Conservation (phyloP, 495 filamentous ascomycete species). For the Penicillium daleae region DNA sequence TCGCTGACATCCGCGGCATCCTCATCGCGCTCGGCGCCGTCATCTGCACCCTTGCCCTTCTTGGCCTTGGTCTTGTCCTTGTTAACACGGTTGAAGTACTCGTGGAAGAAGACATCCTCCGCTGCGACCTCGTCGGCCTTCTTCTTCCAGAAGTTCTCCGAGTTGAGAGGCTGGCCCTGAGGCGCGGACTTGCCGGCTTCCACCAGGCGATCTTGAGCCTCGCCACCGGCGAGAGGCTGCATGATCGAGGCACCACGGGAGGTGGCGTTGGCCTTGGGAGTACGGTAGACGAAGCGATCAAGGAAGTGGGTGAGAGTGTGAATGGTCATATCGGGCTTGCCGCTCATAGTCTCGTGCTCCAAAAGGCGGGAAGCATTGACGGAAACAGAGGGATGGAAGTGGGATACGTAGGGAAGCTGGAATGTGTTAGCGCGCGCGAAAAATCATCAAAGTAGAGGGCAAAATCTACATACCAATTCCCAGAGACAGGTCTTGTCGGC, state of each 20-base stretch:
- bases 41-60: conserved; percentile 51
- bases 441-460: not conserved
- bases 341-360: conserved; percentile 65
- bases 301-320: conserved; percentile 94
- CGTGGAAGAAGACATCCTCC: conserved; percentile 97
- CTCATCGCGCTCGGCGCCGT: conserved; percentile 31
- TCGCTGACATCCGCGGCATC: conserved; percentile 41
- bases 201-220: conserved; percentile 66
- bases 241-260: conserved; percentile 84
- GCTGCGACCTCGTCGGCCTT: conserved; percentile 81
- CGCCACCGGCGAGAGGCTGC: conserved; percentile 81
- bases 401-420: conserved; percentile 70
- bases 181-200: conserved; percentile 54
- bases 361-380: conserved; percentile 76
- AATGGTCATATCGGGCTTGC: conserved; percentile 84
- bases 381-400: conserved; percentile 96
- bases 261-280: conserved; percentile 69
- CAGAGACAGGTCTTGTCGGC: conserved; percentile 89
- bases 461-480: conserved; percentile 66
- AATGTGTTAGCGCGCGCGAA: conserved; percentile 4
- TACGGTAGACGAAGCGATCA: conserved; percentile 94
- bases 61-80: conserved; percentile 69
- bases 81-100: conserved; percentile 83
- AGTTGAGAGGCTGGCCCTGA: conserved; percentile 66
- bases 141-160: conserved; percentile 89